phyloP scores from a whole-genome alignment of 768 basidiomycete species.

The Lentinus brumalis region DNA sequence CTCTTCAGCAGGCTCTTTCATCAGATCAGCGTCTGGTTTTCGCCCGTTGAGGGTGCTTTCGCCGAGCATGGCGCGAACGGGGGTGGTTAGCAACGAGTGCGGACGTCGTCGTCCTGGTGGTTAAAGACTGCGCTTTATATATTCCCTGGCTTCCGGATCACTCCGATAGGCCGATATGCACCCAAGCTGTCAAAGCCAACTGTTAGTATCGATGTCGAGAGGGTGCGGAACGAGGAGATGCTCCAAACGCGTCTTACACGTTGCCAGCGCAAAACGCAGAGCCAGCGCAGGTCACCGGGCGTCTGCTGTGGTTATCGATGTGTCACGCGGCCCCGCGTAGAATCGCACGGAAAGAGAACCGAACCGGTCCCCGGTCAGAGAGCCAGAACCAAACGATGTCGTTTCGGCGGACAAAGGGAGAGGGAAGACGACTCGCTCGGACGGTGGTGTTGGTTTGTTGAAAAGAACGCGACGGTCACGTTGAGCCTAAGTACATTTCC shows the following conservation, averaged over 20 bases:
- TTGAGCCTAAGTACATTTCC: constrained; percentile 1
- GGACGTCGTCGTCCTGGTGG: not conserved
- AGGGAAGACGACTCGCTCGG: not conserved
- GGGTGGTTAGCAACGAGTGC: not conserved
- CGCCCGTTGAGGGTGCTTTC: not conserved
- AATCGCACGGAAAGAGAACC: not conserved
- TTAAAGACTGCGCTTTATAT: constrained; percentile 1
- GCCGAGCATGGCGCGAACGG: not conserved
- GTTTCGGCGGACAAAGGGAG: not conserved
- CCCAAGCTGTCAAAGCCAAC: not conserved
- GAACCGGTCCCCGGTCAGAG: not conserved
- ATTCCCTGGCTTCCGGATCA: not conserved
- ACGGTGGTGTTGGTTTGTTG: constrained; percentile 10
- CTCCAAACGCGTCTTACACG: constrained; percentile 1
- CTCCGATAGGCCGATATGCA: not conserved
- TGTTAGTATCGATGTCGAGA: not conserved
- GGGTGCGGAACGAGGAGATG: not conserved
- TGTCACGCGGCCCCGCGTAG: not conserved
- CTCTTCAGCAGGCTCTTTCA: not conserved
- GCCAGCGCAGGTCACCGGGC: not conserved
- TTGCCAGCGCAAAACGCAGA: constrained; percentile 9
- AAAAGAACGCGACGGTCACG: constrained; percentile 6
- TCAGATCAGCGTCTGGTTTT: not conserved
- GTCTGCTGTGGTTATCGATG: constrained; percentile 11
- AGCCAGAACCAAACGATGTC: not conserved